Evolutionary conservation across 2,329 filamentous ascomycete genomes (phyloP), one percentile per base, ranked within the genome.

Genomic region (Didymella exigua): DNA sequence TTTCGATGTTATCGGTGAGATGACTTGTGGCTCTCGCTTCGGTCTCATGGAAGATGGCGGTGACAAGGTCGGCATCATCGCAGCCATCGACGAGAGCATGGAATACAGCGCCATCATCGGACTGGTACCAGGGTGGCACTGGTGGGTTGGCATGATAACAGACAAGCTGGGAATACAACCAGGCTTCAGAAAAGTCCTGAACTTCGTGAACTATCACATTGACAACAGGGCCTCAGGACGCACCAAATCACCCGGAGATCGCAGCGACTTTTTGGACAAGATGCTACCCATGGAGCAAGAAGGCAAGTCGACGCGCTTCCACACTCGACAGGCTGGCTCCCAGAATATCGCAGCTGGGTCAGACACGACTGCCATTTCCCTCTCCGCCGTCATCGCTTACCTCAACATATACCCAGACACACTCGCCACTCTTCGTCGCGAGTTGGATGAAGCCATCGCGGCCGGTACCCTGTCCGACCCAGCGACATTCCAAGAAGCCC

Each of bases 1-100:
- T 0, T 81, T 81, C 36, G 79, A 83, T 44, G 79, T 83, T 1
- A 82, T 85, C 26, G 81, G 80, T 0, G 75, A 79, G 31, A 80
- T 84, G 16, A 82, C 79, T 0, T 78, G 77, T 34, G 68, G 70
- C 69, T 33, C 58, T 14, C 34, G 52, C 10, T 60, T 62, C 26
- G 60, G 60, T 4, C 45, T 60, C 4, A 62, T 60, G 53, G 60
- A 62, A 41, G 52, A 58, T 7, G 46, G 21, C 18, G 55, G 55
- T 7, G 60, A 61, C 48, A 57, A 50, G 16, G 23, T 11, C 8
- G 45, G 50, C 5, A 30, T 60, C 13, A 57, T 59, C 5, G 16
- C 5, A 1, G 46, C 44, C 19, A 40, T 59, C 21, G 44, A 56
- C n/a, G 45, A 50, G 2, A 27, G 13, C 16, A 1, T 44, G 13